Evolutionary conservation across 2,329 filamentous ascomycete genomes (phyloP), one percentile per base, ranked within the genome.

Genomic region (Gaeumannomyces sp.): DNA sequence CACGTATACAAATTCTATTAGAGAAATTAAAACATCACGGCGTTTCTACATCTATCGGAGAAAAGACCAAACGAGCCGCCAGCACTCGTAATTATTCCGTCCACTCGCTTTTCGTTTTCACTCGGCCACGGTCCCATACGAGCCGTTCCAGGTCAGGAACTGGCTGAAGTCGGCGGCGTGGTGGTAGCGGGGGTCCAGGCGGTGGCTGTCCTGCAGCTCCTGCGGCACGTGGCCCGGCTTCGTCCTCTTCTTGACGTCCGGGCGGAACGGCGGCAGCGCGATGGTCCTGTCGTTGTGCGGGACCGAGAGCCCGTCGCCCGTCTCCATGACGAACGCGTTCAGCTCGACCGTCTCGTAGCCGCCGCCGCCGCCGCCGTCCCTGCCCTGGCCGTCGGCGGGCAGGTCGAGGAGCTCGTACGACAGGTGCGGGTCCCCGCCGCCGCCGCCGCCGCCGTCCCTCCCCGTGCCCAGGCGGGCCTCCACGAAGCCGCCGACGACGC

Each of bases 401-500:
- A 35, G 22, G 38, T 35, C 50, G 25, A 53, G 50, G 16, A 25
- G 50, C 19, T 62, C n/a, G 28, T 57, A 31, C 14, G 50, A 57
- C 33, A 50, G 28, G 25, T 45, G 29, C 38, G 56, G 59, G 35
- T 45, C 64, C 22, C n/a, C 53, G n/a, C n/a, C n/a, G 22, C 28
- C 28, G 27, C 25, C n/a, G 45, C 16, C 25, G 45, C 14, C 29
- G 5, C 16, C 16, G 33, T 14, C 61, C 65, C 25, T 16, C 60
- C 50, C 45, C 16, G 29, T 4, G n/a, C 67, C 68, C 22, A 79
- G 69, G 27, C 66, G 72, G 16, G 79, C 75, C 67, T 85, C 81
- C 8, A 80, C 73, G 2, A 85, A 72, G 7, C 76, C 76, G 13
- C 80, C 81, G 5, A 79, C 77, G 14, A 84, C 73, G 3, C 83